These are phyloP conservation scores for Eucalyptus victrix DNA, from an alignment of 345 rosid species.

Conservation along the genomic window DNA sequence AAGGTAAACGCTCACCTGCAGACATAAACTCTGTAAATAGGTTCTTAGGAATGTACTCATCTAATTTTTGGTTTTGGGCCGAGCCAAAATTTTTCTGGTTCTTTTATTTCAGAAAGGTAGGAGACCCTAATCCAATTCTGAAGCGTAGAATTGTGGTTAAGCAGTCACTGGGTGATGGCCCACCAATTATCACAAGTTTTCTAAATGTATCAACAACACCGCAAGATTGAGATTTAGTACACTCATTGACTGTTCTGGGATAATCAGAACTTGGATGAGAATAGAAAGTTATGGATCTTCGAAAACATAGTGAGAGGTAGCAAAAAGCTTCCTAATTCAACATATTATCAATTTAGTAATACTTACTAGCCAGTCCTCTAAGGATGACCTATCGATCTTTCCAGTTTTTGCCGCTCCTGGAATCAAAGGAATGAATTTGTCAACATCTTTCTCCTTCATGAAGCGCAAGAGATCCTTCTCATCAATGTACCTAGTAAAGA, in stretches of 20 bases:
- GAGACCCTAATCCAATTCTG: not conserved
- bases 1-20: slow-evolving; percentile 44
- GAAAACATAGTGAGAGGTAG: not conserved
- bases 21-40: not conserved
- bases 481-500: slow-evolving; percentile 31
- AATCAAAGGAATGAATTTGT: slow-evolving; percentile 32
- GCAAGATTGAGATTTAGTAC: not conserved
- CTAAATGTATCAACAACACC: not conserved
- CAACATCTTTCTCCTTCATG: slow-evolving; percentile 49
- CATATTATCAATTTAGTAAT: not conserved
- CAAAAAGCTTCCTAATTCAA: not conserved
- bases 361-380: slow-evolving; percentile 58
- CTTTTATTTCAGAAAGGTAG: not conserved
- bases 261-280: not conserved
- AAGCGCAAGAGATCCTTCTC: slow-evolving; percentile 60
- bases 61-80: not conserved
- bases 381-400: slow-evolving; percentile 38
- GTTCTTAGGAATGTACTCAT: not conserved
- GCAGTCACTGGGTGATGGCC: not conserved
- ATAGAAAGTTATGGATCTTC: not conserved
- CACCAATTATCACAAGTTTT: not conserved
- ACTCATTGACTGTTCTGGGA: not conserved
- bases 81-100: not conserved
- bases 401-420: slow-evolving; percentile 43
- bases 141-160: not conserved